These are phyloP conservation scores for Sclerotinia glacialis DNA, from an alignment of 2,329 filamentous ascomycete species.

Conservation along the genomic window DNA sequence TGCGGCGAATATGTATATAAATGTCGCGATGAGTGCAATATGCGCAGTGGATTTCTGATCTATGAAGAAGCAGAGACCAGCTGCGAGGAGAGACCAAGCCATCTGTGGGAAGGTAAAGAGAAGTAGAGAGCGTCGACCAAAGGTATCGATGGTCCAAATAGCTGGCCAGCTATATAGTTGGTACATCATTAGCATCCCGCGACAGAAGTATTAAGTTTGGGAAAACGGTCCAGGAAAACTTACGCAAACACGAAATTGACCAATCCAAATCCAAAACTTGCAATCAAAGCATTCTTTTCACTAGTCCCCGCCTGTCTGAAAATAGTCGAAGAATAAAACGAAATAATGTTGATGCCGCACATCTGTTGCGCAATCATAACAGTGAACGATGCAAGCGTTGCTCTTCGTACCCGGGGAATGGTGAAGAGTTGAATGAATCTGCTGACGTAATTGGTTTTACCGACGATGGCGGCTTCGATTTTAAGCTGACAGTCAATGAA, in stretches of 20 bases:
- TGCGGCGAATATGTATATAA: constrained; percentile 62
- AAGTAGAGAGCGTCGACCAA: constrained; percentile 57
- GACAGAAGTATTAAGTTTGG: no score
- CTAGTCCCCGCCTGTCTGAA: constrained; percentile 56
- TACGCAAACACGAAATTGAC: constrained; percentile 53
- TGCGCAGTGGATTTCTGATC: constrained; percentile 40
- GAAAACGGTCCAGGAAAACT: background rate
- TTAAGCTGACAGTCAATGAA: constrained; percentile 55
- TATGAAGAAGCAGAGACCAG: constrained; percentile 57
- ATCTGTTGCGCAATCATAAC: constrained; percentile 61
- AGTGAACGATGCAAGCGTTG: constrained; percentile 71
- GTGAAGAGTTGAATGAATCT: constrained; percentile 67
- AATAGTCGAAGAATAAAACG: constrained; percentile 68
- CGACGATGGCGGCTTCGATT: constrained; percentile 33
- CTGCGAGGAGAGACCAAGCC: constrained; percentile 61
- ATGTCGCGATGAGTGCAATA: constrained; percentile 55
- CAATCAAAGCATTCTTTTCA: constrained; percentile 55
- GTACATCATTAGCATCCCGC: constrained; percentile 44
- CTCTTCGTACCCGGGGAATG: constrained; percentile 65
- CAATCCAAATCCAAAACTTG: constrained; percentile 62
- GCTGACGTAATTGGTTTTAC: constrained; percentile 52
- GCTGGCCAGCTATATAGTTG: constrained; percentile 60
- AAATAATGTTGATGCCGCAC: constrained; percentile 60
- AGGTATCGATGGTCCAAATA: constrained; percentile 62
- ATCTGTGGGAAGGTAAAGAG: constrained; percentile 66